Base-by-base conservation (phyloP, 2,329 filamentous ascomycete genomes). In the Cryphonectria carpinicola region DNA sequence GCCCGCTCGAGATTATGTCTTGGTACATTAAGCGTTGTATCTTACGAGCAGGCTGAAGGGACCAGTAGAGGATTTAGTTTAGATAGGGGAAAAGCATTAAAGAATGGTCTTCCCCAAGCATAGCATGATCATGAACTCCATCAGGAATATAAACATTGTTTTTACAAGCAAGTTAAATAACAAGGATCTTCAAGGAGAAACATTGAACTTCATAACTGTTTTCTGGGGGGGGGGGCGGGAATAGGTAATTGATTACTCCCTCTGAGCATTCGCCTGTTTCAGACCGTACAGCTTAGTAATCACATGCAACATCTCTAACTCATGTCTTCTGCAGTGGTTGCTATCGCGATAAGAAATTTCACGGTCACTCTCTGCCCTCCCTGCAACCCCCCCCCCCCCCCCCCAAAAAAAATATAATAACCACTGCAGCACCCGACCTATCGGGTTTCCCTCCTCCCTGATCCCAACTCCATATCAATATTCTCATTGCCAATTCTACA, bases 321-420 rank as follows among this genome's bases (percentile, higher is more conserved):
- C 10, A 58, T 5, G 54, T 58, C 52, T 58, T 25, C 35, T 62
- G 25, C n/a, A 32, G 1, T 35, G 19, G 11, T 22, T 52, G 65
- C 65, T 67, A 67, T 67, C 65, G 63, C 63, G 65, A 67, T 67
- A 67, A 67, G 65, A 67, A 67, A 67, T 67, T 67, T 67, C 65
- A 67, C 19, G 54, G 54, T 56, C 5, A 19, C n/a, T 35, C 54
- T 32, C 32, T 32, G 32, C 32, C 32, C 32, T 32, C 32, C 0
- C 32, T 28, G 28, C 28, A 28, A 28, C 28, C 28, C 28, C 1
- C 22, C n/a, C n/a, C 49, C 22, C 54, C 41, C 41, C 32, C 32
- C 32, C 32, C 4, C 37, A 7, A 39, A 39, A 39, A 60, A 64
- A 54, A 58, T 43, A 41, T 25, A 14, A 56, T 25, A 0, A 2